Base-by-base conservation (phyloP, 2,329 filamentous ascomycete genomes). In the Monilinia polystroma region DNA sequence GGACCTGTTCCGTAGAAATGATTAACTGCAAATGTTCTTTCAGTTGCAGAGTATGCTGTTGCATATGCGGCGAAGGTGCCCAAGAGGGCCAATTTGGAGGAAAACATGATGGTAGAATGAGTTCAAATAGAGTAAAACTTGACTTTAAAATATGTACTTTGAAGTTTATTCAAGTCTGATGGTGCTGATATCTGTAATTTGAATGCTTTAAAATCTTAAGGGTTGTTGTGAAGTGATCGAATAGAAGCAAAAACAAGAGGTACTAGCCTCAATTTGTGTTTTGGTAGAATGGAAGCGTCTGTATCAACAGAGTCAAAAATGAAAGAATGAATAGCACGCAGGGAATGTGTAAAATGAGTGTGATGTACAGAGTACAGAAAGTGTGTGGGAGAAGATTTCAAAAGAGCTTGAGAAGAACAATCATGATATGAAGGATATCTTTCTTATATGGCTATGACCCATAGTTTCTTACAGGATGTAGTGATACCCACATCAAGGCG, bases 1-100 rank as follows among this genome's bases (percentile, higher is more conserved):
- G 88, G 84, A 53, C 84, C 82, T 71, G 86, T 81, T 74, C 87
- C 88, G 75, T 86, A 85, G 81, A 92, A 91, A 73, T 84, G 87
- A 75, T 91, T 84, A 75, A 91, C 90, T 64, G 88, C 88, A 72
- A 90, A 86, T 54, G 86, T 86, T 66, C 83, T 80, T 4, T 70
- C 58, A 60, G 66, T 69, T n/a, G 69, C 63, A 20, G 66, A 64
- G 53, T 71, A 72, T 56, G 75, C 73, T 10, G 69, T 65, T 43
- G 69, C 70, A 8, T 55, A 49, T n/a, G 69, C 55, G 63, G 72
- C 71, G 6, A 72, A 67, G 23, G 70, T 67, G 43, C 72, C 70
- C 67, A 72, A 53, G 29, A 72, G 32, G 32, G 69, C 64, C 6
- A 68, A 32, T 55, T 64, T 68, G 60, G 73, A 70, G 68, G 71